Evolutionary conservation across 192 early-diverging fungal genomes (phyloP).

Genomic region (Podila clonocystis): DNA sequence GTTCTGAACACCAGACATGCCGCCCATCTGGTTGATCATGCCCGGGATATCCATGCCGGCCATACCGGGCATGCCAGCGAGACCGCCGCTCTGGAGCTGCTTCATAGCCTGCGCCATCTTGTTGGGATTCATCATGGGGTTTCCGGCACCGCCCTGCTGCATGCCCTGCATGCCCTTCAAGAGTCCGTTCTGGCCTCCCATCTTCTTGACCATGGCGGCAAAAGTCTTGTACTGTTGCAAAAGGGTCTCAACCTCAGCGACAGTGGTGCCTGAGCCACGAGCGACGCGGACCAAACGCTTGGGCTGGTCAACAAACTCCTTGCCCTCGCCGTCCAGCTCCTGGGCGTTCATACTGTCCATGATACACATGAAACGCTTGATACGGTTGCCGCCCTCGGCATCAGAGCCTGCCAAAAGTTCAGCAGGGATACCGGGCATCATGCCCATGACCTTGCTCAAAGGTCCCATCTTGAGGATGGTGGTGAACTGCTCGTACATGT

Average conservation of each 20-base stretch:
- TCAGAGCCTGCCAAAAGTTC: conserved; percentile 60
- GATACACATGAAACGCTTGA: conserved; percentile 87
- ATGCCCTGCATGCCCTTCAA: conserved; percentile 69
- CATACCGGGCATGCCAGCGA: conserved; percentile 56
- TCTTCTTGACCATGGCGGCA: conserved; percentile 89
- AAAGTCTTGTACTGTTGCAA: conserved; percentile 80
- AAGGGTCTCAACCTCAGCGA: conserved; percentile 87
- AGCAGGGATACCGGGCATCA: conserved; percentile 69
- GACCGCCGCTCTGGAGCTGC: conserved; percentile 54
- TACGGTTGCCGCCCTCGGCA: conserved; percentile 61
- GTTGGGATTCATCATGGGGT: conserved; percentile 32
- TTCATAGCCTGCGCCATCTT: conserved; percentile 46
- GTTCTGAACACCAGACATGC: conserved; percentile 81
- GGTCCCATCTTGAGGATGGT: conserved; percentile 93
- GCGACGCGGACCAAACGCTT: conserved; percentile 82
- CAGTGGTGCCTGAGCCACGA: conserved; percentile 84
- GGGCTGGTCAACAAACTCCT: conserved; percentile 79
- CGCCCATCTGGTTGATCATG: conserved; percentile 76
- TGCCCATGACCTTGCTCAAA: conserved; percentile 85
- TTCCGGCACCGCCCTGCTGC: conserved; percentile 31
- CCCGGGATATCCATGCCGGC: conserved; percentile 68
- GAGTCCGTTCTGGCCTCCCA: conserved; percentile 92
- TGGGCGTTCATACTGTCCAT: conserved; percentile 96
- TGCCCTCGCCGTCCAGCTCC: conserved; percentile 90
- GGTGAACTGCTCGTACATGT: conserved; percentile 95